Conservation (phyloP, 2,329 filamentous ascomycete genomes). For the Colletotrichum tanaceti region DNA sequence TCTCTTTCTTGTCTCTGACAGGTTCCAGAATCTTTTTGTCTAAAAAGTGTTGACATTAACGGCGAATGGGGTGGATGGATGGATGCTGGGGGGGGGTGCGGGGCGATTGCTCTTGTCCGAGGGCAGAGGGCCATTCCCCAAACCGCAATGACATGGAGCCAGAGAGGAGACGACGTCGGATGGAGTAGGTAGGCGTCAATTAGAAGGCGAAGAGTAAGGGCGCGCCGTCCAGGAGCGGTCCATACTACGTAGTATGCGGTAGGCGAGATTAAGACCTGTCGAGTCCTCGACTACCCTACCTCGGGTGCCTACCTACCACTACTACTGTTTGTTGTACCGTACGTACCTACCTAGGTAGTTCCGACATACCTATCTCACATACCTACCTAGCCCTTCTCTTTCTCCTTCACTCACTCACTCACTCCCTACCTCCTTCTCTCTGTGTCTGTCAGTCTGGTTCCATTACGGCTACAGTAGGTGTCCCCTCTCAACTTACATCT, state of each 20-base stretch:
- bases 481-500: no score
- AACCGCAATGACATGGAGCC: slow-evolving; percentile 27
- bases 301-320: no score
- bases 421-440: background rate
- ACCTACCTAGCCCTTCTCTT: background rate
- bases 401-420: background rate
- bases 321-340: no score
- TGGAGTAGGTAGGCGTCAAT: background rate
- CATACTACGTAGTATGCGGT: slow-evolving; percentile 25
- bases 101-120: slow-evolving; percentile 16
- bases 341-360: no score
- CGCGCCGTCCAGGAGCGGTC: slow-evolving; percentile 25
- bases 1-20: background rate
- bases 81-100: slow-evolving; percentile 4
- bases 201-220: slow-evolving; percentile 4
- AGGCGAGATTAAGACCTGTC: slow-evolving; percentile 32
- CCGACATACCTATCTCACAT: background rate
- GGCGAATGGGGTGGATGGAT: slow-evolving; percentile 29
- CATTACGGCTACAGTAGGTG: no score
- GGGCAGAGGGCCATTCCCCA: slow-evolving; percentile 24
- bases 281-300: no score
- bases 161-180: slow-evolving; percentile 10
- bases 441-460: no score
- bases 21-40: slow-evolving; percentile 9
- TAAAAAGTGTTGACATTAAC: slow-evolving; percentile 25